These are phyloP conservation scores for Mallotus japonicus DNA, from an alignment of 441 rosid genomes.

Conservation along the genomic window DNA sequence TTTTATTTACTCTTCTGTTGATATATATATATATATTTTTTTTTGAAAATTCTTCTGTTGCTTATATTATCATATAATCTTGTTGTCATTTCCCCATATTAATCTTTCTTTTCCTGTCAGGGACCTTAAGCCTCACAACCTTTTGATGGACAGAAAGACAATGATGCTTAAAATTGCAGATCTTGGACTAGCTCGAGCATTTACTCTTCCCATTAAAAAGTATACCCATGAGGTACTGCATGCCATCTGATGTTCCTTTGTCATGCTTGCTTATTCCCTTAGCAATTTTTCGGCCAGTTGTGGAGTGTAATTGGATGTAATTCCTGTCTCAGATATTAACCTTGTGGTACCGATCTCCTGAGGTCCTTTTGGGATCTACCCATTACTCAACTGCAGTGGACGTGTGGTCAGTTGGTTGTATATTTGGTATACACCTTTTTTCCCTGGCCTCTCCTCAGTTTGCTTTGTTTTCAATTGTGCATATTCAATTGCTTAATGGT, in stretches of 20 bases:
- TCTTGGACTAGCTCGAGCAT: constrained; percentile 90
- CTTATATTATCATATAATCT: too few species aligned
- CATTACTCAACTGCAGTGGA: constrained; percentile 98
- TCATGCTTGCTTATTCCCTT: neutral
- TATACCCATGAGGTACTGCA: constrained; percentile 87
- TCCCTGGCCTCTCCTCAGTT: neutral
- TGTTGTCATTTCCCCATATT: too few species aligned
- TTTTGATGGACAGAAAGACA: constrained; percentile 78
- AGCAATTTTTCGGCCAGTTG: neutral
- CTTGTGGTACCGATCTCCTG: constrained; percentile 97
- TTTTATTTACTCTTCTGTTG: too few species aligned
- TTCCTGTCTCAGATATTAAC: constrained; percentile 67
- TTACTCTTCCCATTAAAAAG: constrained; percentile 88
- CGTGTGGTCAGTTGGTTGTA: constrained; percentile 96
- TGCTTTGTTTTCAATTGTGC: neutral
- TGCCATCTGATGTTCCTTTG: neutral
- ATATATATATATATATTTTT: too few species aligned
- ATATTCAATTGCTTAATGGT: constrained; percentile 9
- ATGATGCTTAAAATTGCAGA: constrained; percentile 89
- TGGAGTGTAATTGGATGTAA: neutral
- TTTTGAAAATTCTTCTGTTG: too few species aligned
- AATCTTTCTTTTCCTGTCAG: constrained; percentile 28
- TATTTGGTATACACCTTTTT: constrained; percentile 56
- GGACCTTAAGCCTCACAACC: constrained; percentile 98
- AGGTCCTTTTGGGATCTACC: constrained; percentile 91